Evolutionary conservation across 345 rosid genomes (phyloP).

Genomic region (Bretschneidera sinensis): DNA sequence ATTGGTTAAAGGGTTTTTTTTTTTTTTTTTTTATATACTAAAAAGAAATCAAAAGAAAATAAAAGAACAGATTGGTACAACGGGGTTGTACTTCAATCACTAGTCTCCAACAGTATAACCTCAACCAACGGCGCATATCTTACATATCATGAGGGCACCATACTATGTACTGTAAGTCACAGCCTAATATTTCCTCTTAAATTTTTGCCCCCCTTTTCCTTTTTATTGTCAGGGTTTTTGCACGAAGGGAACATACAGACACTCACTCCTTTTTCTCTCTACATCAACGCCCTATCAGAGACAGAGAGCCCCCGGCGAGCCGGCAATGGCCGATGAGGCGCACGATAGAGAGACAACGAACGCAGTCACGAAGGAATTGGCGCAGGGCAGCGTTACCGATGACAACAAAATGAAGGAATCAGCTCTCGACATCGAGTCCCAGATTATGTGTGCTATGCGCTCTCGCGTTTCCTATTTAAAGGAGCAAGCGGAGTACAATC

Average conservation of each 20-base stretch:
- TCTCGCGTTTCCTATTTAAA: conserved; percentile 64
- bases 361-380: conserved; percentile 11
- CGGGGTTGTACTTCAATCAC: not conserved
- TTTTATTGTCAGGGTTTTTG: conserved; percentile 2
- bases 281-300: not conserved
- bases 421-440: conserved; percentile 40
- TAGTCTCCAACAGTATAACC: too few species aligned
- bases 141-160: not conserved
- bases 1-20: too few species aligned
- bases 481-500: conserved; percentile 59
- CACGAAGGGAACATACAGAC: not conserved
- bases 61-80: too few species aligned
- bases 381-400: not conserved
- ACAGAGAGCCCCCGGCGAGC: not conserved
- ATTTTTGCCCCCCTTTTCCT: not conserved
- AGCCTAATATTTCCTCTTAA: not conserved
- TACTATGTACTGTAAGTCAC: not conserved
- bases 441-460: conserved; percentile 58
- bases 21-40: too few species aligned
- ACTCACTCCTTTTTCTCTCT: not conserved
- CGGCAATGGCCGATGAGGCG: conserved; percentile 34
- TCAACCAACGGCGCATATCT: conserved; percentile 10
- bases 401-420: conserved; percentile 15
- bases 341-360: conserved; percentile 13
- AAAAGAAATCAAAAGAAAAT: too few species aligned